These are phyloP conservation scores for Triangularia setosa DNA, from an alignment of 2,329 filamentous ascomycete genomes.

Conservation along the genomic window DNA sequence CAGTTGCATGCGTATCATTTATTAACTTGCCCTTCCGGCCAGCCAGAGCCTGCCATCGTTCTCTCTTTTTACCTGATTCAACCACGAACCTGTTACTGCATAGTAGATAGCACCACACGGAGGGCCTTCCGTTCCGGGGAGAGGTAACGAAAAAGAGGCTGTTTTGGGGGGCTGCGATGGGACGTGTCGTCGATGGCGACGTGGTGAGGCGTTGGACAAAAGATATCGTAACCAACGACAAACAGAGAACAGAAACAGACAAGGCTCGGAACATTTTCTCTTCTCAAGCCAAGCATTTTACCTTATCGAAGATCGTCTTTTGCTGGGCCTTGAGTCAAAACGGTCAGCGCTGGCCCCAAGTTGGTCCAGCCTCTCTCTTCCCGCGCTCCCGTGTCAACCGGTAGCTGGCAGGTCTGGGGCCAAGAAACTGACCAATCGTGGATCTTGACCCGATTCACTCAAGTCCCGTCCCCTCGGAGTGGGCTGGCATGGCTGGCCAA, in stretches of 20 bases:
- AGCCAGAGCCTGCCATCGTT: neutral
- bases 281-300: conserved; percentile 1
- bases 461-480: conserved; percentile 23
- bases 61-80: conserved; percentile 1
- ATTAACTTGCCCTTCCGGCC: conserved; percentile 1
- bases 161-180: conserved; percentile 4
- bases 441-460: conserved; percentile 15
- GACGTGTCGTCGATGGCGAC: neutral
- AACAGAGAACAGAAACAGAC: neutral
- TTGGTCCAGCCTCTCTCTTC: conserved; percentile 1
- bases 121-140: neutral
- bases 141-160: neutral
- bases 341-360: neutral
- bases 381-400: conserved; percentile 10
- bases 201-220: neutral
- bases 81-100: conserved; percentile 2
- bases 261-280: neutral
- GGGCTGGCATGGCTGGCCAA: conserved; percentile 10
- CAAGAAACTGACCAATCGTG: conserved; percentile 17
- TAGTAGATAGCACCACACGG: neutral
- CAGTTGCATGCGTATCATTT: conserved; percentile 17
- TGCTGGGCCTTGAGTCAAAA: neutral
- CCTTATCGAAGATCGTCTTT: neutral
- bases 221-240: neutral
- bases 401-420: conserved; percentile 16